Percentiles rank a stretch among this genome's conserved stretches.
Conservation (phyloP, 352 stramenopile genomes). For the Achlya hypogyna region DNA sequence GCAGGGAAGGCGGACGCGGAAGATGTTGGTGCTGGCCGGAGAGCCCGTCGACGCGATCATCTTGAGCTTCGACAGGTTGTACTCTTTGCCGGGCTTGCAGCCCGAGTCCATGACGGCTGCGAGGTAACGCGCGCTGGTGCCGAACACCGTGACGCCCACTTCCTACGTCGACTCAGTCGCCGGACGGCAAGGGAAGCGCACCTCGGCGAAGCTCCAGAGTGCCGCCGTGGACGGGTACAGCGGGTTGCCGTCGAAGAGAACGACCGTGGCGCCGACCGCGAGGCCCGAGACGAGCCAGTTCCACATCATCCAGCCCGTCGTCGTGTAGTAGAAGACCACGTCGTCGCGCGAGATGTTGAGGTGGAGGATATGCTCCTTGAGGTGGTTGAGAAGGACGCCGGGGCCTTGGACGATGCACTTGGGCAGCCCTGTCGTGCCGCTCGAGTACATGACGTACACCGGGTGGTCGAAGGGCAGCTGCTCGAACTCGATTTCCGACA, state of each 20-base stretch:
- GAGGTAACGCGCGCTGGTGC: constrained; percentile 64
- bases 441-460: constrained; percentile 85
- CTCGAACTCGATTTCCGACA: constrained; percentile 43
- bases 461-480: constrained; percentile 79
- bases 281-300: constrained; percentile 76
- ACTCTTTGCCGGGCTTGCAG: constrained; percentile 47
- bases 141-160: constrained; percentile 55
- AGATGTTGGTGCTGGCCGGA: constrained; percentile 66
- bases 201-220: constrained; percentile 54
- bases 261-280: constrained; percentile 54
- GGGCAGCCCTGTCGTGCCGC: constrained; percentile 72
- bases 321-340: constrained; percentile 78
- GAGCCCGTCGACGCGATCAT: constrained; percentile 65
- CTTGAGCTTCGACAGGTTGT: constrained; percentile 54
- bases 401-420: constrained; percentile 82
- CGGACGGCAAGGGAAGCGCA: constrained; percentile 1
- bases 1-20: constrained; percentile 29
- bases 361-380: constrained; percentile 75
- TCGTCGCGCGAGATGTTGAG: constrained; percentile 52
- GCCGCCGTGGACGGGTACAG: constrained; percentile 42
- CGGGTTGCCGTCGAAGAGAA: constrained; percentile 72
- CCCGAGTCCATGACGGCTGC: constrained; percentile 63
- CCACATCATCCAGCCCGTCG: constrained; percentile 85
- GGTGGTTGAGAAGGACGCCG: constrained; percentile 63
- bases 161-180: constrained; percentile 23